phyloP scores from a whole-genome alignment of 2,329 filamentous ascomycete species.

The Claviceps humidiphila region DNA sequence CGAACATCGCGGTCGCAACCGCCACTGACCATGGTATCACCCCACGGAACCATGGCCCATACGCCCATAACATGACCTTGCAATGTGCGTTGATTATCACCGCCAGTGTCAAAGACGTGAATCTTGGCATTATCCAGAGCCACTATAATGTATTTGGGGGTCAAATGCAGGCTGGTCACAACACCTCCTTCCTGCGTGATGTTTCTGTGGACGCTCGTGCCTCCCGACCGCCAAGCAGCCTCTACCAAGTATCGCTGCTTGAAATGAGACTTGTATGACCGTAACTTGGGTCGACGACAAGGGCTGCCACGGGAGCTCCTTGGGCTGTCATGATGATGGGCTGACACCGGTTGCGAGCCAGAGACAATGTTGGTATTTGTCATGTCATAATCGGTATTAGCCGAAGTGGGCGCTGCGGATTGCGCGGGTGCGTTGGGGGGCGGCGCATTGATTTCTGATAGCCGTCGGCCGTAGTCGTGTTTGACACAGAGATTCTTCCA shows the following conservation, averaged over 20 bases:
- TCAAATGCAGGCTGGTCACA: constrained; percentile 88
- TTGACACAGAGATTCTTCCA: constrained; percentile 97
- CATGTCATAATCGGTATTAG: constrained; percentile 23
- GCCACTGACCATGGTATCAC: constrained; percentile 85
- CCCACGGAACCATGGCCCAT: constrained; percentile 99
- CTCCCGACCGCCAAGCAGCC: constrained; percentile 88
- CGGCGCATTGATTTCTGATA: constrained; percentile 35
- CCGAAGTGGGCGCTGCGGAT: constrained; percentile 18
- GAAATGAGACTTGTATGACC: constrained; percentile 91
- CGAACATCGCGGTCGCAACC: constrained; percentile 93
- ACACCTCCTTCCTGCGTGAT: constrained; percentile 96
- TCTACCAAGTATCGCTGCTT: constrained; percentile 96
- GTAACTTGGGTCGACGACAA: constrained; percentile 45
- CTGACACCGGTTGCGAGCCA: constrained; percentile 25
- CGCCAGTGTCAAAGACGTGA: constrained; percentile 90
- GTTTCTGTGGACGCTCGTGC: constrained; percentile 68
- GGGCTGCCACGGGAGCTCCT: constrained; percentile 42
- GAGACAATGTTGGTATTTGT: constrained; percentile 29
- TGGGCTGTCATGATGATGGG: constrained; percentile 24
- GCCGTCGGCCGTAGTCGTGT: constrained; percentile 64
- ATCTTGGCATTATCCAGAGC: constrained; percentile 97
- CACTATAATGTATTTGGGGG: constrained; percentile 91
- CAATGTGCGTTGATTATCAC: constrained; percentile 74
- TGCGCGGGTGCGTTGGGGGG: constrained; percentile 17
- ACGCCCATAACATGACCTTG: constrained; percentile 98